Base-by-base conservation (phyloP, 2,329 filamentous ascomycete species). In the Fusarium sp. region DNA sequence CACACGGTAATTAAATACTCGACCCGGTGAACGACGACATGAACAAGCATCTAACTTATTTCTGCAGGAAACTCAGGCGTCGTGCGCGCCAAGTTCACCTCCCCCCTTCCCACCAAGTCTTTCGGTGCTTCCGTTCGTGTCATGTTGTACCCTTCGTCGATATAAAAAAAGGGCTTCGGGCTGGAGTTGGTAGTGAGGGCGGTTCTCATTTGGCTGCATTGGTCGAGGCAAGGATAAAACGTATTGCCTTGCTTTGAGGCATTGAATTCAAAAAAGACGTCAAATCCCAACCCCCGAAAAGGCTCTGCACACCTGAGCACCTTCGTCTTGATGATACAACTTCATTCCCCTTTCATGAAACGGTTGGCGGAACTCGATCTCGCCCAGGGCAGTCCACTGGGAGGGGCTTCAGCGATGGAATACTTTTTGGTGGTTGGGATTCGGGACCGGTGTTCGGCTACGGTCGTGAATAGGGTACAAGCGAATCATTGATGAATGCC, bases 81-180 rank as follows among this genome's bases (percentile, higher is more conserved):
- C 83, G 96, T 99, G 85, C 93, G 96, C 85, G 95, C 95, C 86
- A 95, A 97, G 88, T 99, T 99, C 92, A 89, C 92, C 86, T 90
- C 91, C 88, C 97, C 97, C 86, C 95, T 99, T 79, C 96, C 96
- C 83, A 91, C 96, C 81, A 95, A 95, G 90, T 95, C 93, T 84
- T 98, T 98, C 90, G 95, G 95, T 87, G 94, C 95, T 84, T 95
- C 93, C 82, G 93, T 97, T 88, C 92, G 95, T 87, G 91, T 97
- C 87, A 97, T 97, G 95, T 90, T 97, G 87, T 97, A 97, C 91
- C 95, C 95, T 86, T 97, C 94, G 83, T 95, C 94, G 89, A 96
- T 98, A 92, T 97, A 95, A 92, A 95, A 92, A 86, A 81, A 83
- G 82, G 82, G 82, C 81, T 82, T 84, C 79, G 83, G 85, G 84